These are phyloP conservation scores for Saccharomyces hybrid DNA, from an alignment of 1,139 yeast species.

Conservation along the genomic window DNA sequence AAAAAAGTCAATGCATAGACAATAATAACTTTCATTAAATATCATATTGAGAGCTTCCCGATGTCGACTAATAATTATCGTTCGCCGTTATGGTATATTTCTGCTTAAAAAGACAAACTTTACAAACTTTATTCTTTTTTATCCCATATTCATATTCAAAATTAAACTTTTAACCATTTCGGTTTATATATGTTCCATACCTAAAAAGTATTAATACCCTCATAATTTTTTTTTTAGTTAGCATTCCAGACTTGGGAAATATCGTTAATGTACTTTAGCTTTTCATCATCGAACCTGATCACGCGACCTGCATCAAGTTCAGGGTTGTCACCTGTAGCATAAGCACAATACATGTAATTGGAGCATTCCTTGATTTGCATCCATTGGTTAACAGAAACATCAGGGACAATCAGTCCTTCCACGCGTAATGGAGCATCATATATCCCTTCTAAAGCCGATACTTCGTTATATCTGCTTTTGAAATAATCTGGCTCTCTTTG, in stretches of 20 bases:
- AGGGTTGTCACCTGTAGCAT: conserved; percentile 9
- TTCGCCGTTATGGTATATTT: too few species aligned
- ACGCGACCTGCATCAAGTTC: conserved; percentile 12
- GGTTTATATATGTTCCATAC: not conserved
- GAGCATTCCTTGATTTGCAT: conserved; percentile 26
- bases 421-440: conserved; percentile 24
- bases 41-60: not conserved
- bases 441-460: conserved; percentile 29
- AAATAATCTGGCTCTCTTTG: conserved; percentile 30
- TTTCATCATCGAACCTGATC: conserved; percentile 12
- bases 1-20: not conserved
- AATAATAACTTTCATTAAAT: not conserved
- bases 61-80: too few species aligned
- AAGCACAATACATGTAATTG: conserved; percentile 29
- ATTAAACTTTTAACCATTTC: too few species aligned
- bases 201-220: not conserved
- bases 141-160: too few species aligned
- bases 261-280: conserved; percentile 6
- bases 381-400: conserved; percentile 21
- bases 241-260: conserved; percentile 23
- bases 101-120: too few species aligned
- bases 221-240: not conserved
- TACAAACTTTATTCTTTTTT: too few species aligned
- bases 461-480: conserved; percentile 31
- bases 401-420: conserved; percentile 30